Evolutionary conservation across 225 moss, liverwort and hornwort genomes (phyloP).

Genomic region (Rhytidiadelphus loreus): DNA sequence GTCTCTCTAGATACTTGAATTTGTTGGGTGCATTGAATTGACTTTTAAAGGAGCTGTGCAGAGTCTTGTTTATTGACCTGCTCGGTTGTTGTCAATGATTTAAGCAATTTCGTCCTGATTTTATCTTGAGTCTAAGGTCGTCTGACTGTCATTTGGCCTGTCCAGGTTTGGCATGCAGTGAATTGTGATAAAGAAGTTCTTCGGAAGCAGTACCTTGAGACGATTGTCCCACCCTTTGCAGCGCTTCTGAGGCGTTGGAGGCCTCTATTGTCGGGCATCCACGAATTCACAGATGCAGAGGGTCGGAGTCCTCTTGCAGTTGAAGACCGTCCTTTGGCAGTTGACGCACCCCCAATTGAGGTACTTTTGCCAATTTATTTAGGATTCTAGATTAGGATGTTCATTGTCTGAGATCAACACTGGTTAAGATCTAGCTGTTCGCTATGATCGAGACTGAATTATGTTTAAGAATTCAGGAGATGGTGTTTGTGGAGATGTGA

Average conservation of each 20-base stretch:
- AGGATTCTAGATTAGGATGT: neutral
- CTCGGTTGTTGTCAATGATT: neutral
- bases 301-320: conserved; percentile 99
- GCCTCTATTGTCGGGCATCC: conserved; percentile 84
- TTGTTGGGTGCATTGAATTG: neutral
- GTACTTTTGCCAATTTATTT: conserved; percentile 5
- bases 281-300: conserved; percentile 92
- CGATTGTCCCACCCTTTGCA: conserved; percentile 85
- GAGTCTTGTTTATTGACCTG: neutral
- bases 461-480: neutral
- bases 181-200: conserved; percentile 56
- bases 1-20: neutral
- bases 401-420: neutral
- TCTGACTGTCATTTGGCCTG: conserved; percentile 1
- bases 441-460: neutral
- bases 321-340: conserved; percentile 91
- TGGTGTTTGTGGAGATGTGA: neutral
- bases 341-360: conserved; percentile 85
- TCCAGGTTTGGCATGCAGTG: conserved; percentile 94
- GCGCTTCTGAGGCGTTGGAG: conserved; percentile 94
- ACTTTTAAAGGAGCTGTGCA: neutral
- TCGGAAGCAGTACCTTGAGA: conserved; percentile 71
- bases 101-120: neutral
- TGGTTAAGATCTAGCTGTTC: neutral
- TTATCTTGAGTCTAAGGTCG: neutral